These are phyloP conservation scores for Novymonas esmeraldas DNA, from an alignment of 208 protist species.

Conservation along the genomic window DNA sequence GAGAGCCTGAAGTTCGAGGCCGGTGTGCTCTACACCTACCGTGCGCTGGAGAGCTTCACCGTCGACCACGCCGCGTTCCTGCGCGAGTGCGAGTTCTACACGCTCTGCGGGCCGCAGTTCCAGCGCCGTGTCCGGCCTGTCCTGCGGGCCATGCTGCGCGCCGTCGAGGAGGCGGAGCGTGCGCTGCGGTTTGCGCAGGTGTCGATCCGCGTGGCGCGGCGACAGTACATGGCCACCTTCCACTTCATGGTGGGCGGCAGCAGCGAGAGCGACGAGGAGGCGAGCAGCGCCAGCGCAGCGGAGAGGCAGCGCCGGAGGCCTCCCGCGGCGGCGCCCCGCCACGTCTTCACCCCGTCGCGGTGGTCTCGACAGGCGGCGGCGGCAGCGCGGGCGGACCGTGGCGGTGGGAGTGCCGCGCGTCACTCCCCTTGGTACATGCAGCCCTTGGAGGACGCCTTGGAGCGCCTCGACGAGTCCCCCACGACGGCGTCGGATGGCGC, in stretches of 20 bases:
- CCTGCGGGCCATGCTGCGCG: constrained; percentile 59
- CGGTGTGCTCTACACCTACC: constrained; percentile 58
- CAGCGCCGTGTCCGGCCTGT: constrained; percentile 36
- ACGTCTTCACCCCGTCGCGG: constrained; percentile 21
- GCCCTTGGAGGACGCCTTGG: constrained; percentile 16
- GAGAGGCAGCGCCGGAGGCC: not conserved
- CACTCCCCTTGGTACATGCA: constrained; percentile 15
- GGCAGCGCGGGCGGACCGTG: not conserved
- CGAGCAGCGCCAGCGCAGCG: not conserved
- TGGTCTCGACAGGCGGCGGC: constrained; percentile 1
- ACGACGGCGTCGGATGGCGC: not conserved
- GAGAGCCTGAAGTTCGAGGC: constrained; percentile 46
- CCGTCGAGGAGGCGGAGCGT: constrained; percentile 63
- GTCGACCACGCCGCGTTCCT: constrained; percentile 64
- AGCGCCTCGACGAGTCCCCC: constrained; percentile 3
- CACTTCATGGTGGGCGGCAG: constrained; percentile 29
- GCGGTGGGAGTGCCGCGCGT: not conserved
- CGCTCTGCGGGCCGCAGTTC: constrained; percentile 53
- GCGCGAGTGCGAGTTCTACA: constrained; percentile 65
- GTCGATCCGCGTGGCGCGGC: constrained; percentile 21
- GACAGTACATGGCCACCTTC: constrained; percentile 33
- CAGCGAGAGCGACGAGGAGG: constrained; percentile 12
- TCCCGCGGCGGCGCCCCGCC: not conserved
- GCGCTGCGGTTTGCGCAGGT: constrained; percentile 30
- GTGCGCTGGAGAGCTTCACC: constrained; percentile 58